Base-by-base conservation (phyloP, 1,284 basidiomycete genomes). In the Pholiota adiposa region DNA sequence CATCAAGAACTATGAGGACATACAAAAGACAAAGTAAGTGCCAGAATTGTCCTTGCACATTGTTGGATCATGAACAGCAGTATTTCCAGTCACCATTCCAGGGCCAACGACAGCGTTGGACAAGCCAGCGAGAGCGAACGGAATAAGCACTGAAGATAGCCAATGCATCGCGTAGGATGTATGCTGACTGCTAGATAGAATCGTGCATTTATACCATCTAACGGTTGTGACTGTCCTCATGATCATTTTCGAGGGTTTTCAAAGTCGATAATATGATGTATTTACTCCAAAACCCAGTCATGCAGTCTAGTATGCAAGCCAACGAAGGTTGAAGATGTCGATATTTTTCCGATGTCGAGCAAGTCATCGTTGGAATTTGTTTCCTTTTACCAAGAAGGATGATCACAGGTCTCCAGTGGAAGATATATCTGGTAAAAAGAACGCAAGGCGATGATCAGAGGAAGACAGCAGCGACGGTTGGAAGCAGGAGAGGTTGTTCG, bases 11-110 rank as follows among this genome's bases (percentile, higher is more conserved):
- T 4, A 12, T 62, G n/a, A 27, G 63, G 2, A 4, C 78, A 63
- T 59, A 82, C 83, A 80, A 65, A 83, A 84, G 19, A 85, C 68
- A 62, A 78, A 86, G 62, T 82, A 85, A 62, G 71, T 83, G 46
- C 83, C 83, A 40, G 67, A 69, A 48, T 71, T 73, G 65, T 84
- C 82, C 62, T 80, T 83, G 72, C 83, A 85, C 69, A 85, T 78
- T 0, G 80, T 79, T 19, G 81, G 82, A 65, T 82, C 80, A 60
- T 79, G 77, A 5, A 78, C 77, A 4, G 75, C 71, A 16, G 76
- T 80, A 60, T 80, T 75, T 7, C 81, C 81, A 0, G 79, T 81
- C 23, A 83, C 80, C 2, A 54, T 58, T 1, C 76, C 78, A 21
- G 81, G 81, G 6, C 74, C 76, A n/a, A 71, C 67, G 29, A 70